Evolutionary conservation across 108 stramenopile genomes (phyloP).

Genomic region (Nitzschia sp.): DNA sequence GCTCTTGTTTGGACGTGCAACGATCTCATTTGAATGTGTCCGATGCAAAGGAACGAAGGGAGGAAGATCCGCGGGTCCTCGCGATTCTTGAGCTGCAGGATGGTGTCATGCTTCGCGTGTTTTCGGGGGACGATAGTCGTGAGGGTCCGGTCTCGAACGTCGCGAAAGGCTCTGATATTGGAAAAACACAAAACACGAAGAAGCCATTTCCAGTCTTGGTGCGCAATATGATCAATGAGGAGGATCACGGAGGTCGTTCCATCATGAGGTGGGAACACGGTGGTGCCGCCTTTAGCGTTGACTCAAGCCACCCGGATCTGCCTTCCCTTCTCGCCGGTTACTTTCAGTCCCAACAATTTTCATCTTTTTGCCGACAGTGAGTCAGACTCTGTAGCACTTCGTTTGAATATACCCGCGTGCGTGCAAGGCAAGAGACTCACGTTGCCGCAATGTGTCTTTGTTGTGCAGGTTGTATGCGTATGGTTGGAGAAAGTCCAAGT

Average conservation of each 20-base stretch:
- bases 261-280: constrained; percentile 17
- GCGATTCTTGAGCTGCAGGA: neutral
- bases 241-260: neutral
- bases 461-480: neutral
- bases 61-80: too few species aligned
- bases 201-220: neutral
- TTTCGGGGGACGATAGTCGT: neutral
- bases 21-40: too few species aligned
- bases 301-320: constrained; percentile 2
- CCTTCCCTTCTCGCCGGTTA: neutral
- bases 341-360: constrained; percentile 1
- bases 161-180: too few species aligned
- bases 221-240: neutral
- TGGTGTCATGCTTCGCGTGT: neutral
- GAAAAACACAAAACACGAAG: constrained; percentile 1
- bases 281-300: constrained; percentile 9
- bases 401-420: too few species aligned
- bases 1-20: too few species aligned
- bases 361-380: constrained; percentile 16
- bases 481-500: constrained; percentile 14
- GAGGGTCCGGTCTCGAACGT: too few species aligned
- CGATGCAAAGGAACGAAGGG: too few species aligned
- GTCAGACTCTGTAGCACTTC: neutral
- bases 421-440: too few species aligned
- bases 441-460: too few species aligned